Evolutionary conservation across 2,329 filamentous ascomycete species (phyloP).

Genomic region (Diaporthe aspalathi): DNA sequence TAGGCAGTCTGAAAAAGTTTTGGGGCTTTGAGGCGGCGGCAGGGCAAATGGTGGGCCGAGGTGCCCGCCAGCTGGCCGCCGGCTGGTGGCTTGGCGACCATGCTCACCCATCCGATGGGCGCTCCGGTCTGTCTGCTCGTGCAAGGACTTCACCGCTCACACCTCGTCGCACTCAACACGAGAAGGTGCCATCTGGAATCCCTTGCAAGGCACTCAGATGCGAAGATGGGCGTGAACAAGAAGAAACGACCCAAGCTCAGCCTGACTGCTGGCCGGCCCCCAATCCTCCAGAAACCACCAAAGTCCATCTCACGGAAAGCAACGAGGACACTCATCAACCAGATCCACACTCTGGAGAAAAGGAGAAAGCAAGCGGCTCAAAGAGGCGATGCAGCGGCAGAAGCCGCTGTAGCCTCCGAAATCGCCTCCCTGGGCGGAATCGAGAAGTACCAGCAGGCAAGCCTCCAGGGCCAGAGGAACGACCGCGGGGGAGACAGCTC

Average conservation of each 20-base stretch:
- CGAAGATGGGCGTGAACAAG: conserved; percentile 59
- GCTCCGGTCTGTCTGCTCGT: not conserved
- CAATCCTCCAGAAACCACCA: conserved; percentile 60
- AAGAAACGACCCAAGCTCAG: conserved; percentile 54
- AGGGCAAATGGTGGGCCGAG: conserved; percentile 18
- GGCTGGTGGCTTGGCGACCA: conserved; percentile 6
- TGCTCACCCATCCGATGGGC: not conserved
- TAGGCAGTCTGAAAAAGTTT: conserved; percentile 1
- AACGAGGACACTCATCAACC: conserved; percentile 73
- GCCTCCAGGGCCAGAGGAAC: conserved; percentile 73
- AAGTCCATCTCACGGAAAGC: conserved; percentile 73
- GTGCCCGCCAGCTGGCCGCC: not conserved
- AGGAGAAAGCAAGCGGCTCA: conserved; percentile 65
- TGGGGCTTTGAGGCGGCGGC: not conserved
- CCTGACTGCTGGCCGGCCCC: conserved; percentile 66
- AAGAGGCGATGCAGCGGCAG: conserved; percentile 63
- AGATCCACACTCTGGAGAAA: conserved; percentile 74
- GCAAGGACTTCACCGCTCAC: conserved; percentile 6
- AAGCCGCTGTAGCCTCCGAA: conserved; percentile 60
- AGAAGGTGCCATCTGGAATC: not conserved
- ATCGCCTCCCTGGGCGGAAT: conserved; percentile 71
- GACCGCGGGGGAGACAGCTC: conserved; percentile 77
- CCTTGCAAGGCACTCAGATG: not conserved
- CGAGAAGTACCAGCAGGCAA: conserved; percentile 73
- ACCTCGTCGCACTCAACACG: not conserved